phyloP scores from a whole-genome alignment of 225 moss, liverwort and hornwort species.

The Antitrichia curtipendula region DNA sequence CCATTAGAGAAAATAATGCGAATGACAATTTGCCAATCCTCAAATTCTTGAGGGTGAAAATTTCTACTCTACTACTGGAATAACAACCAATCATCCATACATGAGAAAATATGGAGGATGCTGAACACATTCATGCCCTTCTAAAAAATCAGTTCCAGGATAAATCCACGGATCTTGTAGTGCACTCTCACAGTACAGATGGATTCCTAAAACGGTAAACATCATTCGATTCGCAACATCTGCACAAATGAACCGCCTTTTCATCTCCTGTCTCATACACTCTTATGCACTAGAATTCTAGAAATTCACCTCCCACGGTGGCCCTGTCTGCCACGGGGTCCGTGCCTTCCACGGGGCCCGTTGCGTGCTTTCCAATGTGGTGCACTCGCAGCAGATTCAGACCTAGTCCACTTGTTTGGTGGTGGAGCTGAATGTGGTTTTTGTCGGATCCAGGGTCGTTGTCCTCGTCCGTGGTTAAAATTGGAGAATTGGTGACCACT shows the following conservation, averaged over 20 bases:
- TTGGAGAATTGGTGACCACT: not conserved
- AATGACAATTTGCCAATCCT: not conserved
- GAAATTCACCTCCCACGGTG: not conserved
- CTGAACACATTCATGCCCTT: no score
- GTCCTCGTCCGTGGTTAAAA: not conserved
- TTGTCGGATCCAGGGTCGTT: not conserved
- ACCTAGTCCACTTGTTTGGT: not conserved
- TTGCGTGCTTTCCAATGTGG: not conserved
- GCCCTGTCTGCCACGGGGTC: not conserved
- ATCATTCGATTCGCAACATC: not conserved
- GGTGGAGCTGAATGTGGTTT: not conserved
- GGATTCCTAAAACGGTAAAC: not conserved
- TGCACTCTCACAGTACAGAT: not conserved
- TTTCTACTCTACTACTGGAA: not conserved
- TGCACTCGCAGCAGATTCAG: not conserved
- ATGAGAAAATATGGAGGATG: not conserved
- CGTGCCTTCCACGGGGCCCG: not conserved
- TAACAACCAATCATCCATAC: no score
- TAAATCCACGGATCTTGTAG: not conserved
- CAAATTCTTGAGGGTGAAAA: not conserved
- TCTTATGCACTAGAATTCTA: not conserved
- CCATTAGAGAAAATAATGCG: no score
- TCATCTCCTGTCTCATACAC: not conserved
- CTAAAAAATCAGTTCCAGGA: no score
- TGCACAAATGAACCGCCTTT: not conserved